Evolutionary conservation across 805 yeast genomes (phyloP), one percentile per base, ranked within the genome.

Genomic region (Jamesozyma rosinii): DNA sequence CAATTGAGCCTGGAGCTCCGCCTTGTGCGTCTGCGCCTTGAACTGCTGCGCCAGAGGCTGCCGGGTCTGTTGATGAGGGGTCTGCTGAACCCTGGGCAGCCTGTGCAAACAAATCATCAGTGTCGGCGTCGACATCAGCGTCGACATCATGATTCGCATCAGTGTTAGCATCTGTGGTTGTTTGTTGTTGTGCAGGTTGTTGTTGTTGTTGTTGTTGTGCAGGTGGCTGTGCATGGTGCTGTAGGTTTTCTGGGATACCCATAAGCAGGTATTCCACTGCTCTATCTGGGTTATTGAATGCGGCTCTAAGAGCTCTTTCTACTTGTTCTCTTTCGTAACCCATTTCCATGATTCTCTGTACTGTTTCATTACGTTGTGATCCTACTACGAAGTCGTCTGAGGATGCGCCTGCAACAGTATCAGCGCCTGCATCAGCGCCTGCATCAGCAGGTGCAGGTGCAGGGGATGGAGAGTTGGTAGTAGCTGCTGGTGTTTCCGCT

Each of bases 271-370:
- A 89, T 62, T 92, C 98, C 13, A 92, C 97, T 0, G 98, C 98
- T 56, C 98, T 79, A 61, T 90, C 97, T 18, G 98, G 97, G 65
- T 92, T 89, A 67, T 90, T 90, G 69, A 79, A 92, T 1, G 98
- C 97, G 14, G 95, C 95, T 54, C 94, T 79, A 61, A 92, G 69
- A 0, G 98, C 98, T 37, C 79, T 76, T 65, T 86, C 94, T 21
- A 87, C 96, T 59, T 86, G 85, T 15, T 77, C 74, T 54, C 95
- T 79, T 41, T 83, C 86, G 59, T 88, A 92, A 8, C 98, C 98
- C 97, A 92, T 88, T 52, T 86, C 97, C 79, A 88, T 76, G 63
- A 92, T 88, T 59, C 82, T 82, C 46, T 71, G 73, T 45, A 90
- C 76, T 29, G 94, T 85, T 26, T 80, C 76, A 54, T 84, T 87